Base-by-base conservation (phyloP, 2,329 filamentous ascomycete species). In the Trichophaea hybrida region DNA sequence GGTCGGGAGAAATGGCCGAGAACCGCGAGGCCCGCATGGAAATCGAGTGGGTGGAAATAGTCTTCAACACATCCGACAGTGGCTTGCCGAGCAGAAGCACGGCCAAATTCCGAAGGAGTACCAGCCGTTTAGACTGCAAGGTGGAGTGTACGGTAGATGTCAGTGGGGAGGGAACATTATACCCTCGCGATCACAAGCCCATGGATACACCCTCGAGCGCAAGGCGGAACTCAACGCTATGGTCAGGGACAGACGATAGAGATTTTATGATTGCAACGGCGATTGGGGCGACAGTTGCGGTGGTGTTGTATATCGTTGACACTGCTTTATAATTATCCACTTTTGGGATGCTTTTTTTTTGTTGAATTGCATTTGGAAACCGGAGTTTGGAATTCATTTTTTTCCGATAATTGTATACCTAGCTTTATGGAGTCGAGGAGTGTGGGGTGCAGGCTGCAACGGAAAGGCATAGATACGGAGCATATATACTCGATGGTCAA, bases 1-100 rank as follows among this genome's bases (percentile, higher is more conserved):
- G 80, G 80, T 77, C 76, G 49, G 80, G 80, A 8, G 77, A 79
- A 56, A 82, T 84, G 81, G 74, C 69, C 4, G 68, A 74, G 4
- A 72, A 73, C 2, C 73, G 71, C 8, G 73, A 74, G 49, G 80
- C 80, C 0, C 76, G 75, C 62, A 72, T 83, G 66, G 78, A 83
- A 67, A 74, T 84, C 15, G 77, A 81, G 71, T 83, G 80, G 80
- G 76, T 83, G 49, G 79, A 83, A 67, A 74, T 83, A 70, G 74
- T 80, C 24, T 83, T 78, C 59, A 74, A 74, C 55, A 73, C 71
- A 8, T 54, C 59, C 7, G 63, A 57, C 7, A 24, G 3, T 3
- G 24, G 24, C 24, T 24, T 24, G 24, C 24, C 24, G 24, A 24
- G 24, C 24, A 24, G 24, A 24, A 24, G 24, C 24, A 24, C 1